Base-by-base conservation (phyloP, 257 asterid species). In the Forsythia viridissima region DNA sequence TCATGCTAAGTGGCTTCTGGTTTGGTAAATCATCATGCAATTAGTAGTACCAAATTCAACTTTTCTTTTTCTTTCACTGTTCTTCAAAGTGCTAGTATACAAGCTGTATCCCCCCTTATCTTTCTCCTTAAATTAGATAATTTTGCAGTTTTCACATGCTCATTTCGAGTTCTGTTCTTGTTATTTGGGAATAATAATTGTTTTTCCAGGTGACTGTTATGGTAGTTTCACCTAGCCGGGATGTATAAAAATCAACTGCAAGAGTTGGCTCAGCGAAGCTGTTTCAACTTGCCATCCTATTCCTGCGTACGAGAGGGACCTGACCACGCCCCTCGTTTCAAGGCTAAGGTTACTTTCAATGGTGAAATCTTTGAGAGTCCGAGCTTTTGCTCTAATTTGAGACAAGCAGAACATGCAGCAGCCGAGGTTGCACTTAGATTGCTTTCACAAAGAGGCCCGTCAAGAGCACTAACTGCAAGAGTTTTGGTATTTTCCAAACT, bases 391-490 rank as follows among this genome's bases (percentile, higher is more conserved):
- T 78, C 75, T 83, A 89, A 89, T 44, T 65, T 89, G 39, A 59
- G 92, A 13, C 90, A 86, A 76, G 92, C 92, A 15, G 92, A 89
- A 86, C 92, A 89, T 77, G 83, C 91, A 0, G 92, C 92, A 24
- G 92, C 92, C 16, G 92, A 85, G 73, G 89, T 70, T 42, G 92
- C 92, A 2, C 92, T 89, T 65, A 83, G 72, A 71, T 86, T 89
- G 3, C 91, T 87, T 76, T 89, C 92, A 72, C 39, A 87, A 74
- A 76, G 85, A 40, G 89, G 87, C 15, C 90, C 90, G 36, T 86
- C 92, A 30, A 87, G 77, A 71, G 85, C 90, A 5, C 55, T 89
- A 9, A 87, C 92, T 0, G 90, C 92, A 0, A 82, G 91, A 80
- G 89, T 89, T 74, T 90, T 89, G 75, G 92, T 89, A 75, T 73